Percentiles rank a stretch among this genome's conserved stretches.
phyloP scores from a whole-genome alignment of 2,329 filamentous ascomycete genomes.

The Ophiostoma montium region DNA sequence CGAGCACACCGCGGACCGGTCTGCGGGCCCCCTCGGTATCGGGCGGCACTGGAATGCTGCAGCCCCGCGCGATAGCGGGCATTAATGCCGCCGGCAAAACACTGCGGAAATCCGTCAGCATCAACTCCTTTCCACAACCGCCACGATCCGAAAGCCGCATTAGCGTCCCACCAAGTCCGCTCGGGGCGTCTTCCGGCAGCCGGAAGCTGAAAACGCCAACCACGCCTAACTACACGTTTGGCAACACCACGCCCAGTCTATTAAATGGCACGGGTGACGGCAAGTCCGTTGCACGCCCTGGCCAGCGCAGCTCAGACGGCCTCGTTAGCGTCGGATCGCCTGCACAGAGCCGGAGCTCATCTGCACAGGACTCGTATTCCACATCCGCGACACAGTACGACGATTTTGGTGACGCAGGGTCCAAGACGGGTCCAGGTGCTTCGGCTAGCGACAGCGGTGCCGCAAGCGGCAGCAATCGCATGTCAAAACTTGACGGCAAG shows the following conservation, averaged over 20 bases:
- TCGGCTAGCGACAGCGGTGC: conserved; percentile 10
- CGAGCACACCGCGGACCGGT: conserved; percentile 33
- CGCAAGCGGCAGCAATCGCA: conserved; percentile 24
- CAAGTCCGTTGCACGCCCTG: conserved; percentile 52
- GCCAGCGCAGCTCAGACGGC: conserved; percentile 56
- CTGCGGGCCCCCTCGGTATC: conserved; percentile 12
- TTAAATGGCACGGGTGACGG: conserved; percentile 67
- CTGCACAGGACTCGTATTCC: conserved; percentile 81
- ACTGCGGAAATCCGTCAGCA: conserved; percentile 78
- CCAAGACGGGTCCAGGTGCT: conserved; percentile 18
- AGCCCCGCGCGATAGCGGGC: conserved; percentile 39
- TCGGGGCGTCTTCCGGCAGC: conserved; percentile 31
- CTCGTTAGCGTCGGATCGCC: conserved; percentile 68
- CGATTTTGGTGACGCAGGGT: conserved; percentile 47
- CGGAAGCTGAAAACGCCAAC: conserved; percentile 44
- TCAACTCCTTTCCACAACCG: conserved; percentile 85
- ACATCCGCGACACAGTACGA: conserved; percentile 84
- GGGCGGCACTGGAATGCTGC: conserved; percentile 30
- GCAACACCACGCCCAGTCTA: conserved; percentile 51
- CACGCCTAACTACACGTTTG: conserved; percentile 36
- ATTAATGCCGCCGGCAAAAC: conserved; percentile 50
- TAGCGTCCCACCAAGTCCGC: conserved; percentile 49
- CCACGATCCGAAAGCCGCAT: conserved; percentile 51
- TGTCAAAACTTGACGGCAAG: conserved; percentile 56
- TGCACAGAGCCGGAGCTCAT: conserved; percentile 79